Evolutionary conservation across 768 basidiomycete genomes (phyloP).

Genomic region (Leccinum obscurum): DNA sequence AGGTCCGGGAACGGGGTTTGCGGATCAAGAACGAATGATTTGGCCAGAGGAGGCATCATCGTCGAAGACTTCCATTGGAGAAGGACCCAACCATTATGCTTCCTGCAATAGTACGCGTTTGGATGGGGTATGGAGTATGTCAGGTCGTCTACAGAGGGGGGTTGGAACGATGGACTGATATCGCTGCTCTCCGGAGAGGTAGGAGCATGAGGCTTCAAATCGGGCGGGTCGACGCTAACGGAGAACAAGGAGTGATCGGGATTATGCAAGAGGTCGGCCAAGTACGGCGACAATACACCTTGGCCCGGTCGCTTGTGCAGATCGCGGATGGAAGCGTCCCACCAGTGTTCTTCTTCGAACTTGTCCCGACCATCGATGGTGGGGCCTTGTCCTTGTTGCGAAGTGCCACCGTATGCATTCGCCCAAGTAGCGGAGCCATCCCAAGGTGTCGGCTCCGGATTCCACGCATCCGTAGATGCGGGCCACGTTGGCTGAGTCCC

Average conservation of each 20-base stretch:
- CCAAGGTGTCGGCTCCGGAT: conserved; percentile 26
- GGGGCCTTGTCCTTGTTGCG: conserved; percentile 34
- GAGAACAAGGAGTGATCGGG: conserved; percentile 71
- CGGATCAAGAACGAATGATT: conserved; percentile 45
- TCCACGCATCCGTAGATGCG: conserved; percentile 20
- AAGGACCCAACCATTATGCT: conserved; percentile 82
- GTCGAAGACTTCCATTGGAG: conserved; percentile 67
- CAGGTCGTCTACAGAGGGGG: conserved; percentile 63
- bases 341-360: conserved; percentile 69
- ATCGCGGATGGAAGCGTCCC: conserved; percentile 53
- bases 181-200: conserved; percentile 23
- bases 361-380: conserved; percentile 60
- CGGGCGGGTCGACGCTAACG: conserved; percentile 45
- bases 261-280: conserved; percentile 69
- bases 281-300: conserved; percentile 66
- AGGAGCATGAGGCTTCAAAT: conserved; percentile 26
- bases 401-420: conserved; percentile 19
- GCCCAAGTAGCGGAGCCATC: conserved; percentile 26
- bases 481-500: conserved; percentile 15
- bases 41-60: conserved; percentile 59
- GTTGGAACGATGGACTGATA: conserved; percentile 15
- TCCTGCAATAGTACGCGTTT: conserved; percentile 79
- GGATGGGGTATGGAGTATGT: conserved; percentile 76
- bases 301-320: conserved; percentile 58
- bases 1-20: conserved; percentile 56